A percentile compares a stretch with the other conserved stretches of the same genome.
Evolutionary conservation across 2,329 filamentous ascomycete species (phyloP).

Genomic region (Passalora sequoiae): DNA sequence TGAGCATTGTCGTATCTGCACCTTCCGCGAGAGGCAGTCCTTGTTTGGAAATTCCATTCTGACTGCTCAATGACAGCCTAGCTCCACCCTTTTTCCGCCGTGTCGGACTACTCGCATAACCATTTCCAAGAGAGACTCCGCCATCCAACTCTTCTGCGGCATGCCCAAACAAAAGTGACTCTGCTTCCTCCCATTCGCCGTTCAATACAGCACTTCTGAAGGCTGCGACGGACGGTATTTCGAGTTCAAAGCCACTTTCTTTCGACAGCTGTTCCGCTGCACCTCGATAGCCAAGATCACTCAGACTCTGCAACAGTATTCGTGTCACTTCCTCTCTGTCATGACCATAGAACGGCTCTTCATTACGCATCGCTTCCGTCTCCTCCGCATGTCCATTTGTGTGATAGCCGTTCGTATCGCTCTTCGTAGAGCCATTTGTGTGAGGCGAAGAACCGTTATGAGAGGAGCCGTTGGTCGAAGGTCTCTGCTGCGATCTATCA

Average conservation of each 20-base stretch:
- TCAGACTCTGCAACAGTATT: slow-evolving; percentile 83
- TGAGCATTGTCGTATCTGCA: slow-evolving; percentile 72
- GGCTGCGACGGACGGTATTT: slow-evolving; percentile 77
- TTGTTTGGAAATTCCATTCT: slow-evolving; percentile 25
- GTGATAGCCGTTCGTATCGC: slow-evolving; percentile 42
- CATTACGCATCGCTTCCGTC: slow-evolving; percentile 25
- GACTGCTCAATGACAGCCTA: slow-evolving; percentile 24
- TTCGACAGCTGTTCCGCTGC: slow-evolving; percentile 69
- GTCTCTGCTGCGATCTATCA: slow-evolving; percentile 34
- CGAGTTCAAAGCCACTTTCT: slow-evolving; percentile 82
- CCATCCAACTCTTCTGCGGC: slow-evolving; percentile 36
- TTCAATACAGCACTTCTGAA: slow-evolving; percentile 75
- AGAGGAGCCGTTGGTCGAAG: slow-evolving; percentile 35
- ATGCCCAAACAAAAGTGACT: slow-evolving; percentile 65
- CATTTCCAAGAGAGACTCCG: slow-evolving; percentile 37
- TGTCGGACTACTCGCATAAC: slow-evolving; percentile 14
- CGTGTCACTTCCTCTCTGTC: slow-evolving; percentile 88
- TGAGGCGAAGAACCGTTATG: slow-evolving; percentile 31
- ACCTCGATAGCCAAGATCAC: slow-evolving; percentile 77
- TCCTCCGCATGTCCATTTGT: slow-evolving; percentile 35
- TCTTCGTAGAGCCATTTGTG: slow-evolving; percentile 39
- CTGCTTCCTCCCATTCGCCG: slow-evolving; percentile 81
- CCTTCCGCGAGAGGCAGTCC: slow-evolving; percentile 70
- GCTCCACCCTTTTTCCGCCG: slow-evolving; percentile 21
- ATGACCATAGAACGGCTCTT: slow-evolving; percentile 68